These are phyloP conservation scores for Tricholoma flavovirens DNA, from an alignment of 768 basidiomycete genomes.

Conservation along the genomic window DNA sequence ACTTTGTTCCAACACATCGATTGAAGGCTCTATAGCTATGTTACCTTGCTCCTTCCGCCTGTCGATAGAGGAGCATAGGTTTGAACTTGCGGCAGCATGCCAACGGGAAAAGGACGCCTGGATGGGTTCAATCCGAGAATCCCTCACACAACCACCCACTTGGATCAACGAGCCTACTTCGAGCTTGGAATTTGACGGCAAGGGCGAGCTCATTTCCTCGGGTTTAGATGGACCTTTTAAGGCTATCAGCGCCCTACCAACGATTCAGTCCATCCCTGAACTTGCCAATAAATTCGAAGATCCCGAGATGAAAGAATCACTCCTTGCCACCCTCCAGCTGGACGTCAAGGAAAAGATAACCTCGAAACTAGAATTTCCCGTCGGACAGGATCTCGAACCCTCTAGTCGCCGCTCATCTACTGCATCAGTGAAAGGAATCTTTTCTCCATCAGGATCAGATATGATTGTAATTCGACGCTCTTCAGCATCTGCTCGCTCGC, in stretches of 20 bases:
- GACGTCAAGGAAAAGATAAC: constrained; percentile 26
- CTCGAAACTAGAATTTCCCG: constrained; percentile 19
- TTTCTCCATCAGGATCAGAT: constrained; percentile 44
- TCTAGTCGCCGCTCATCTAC: constrained; percentile 58
- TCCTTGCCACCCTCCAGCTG: constrained; percentile 24
- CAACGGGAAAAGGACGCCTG: constrained; percentile 82
- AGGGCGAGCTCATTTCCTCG: constrained; percentile 32
- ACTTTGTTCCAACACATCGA: neutral
- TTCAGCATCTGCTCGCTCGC: constrained; percentile 56
- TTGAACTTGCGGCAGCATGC: constrained; percentile 86
- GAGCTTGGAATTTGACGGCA: constrained; percentile 48
- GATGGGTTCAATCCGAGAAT: constrained; percentile 61
- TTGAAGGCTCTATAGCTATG: constrained; percentile 44
- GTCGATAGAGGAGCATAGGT: constrained; percentile 59
- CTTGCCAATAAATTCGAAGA: constrained; percentile 26
- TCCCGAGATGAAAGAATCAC: constrained; percentile 30
- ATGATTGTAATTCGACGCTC: constrained; percentile 64
- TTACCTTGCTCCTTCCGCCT: constrained; percentile 81
- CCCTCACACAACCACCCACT: constrained; percentile 35
- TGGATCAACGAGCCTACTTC: constrained; percentile 62
- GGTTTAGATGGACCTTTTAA: constrained; percentile 35
- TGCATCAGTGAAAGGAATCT: constrained; percentile 57
- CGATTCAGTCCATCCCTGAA: constrained; percentile 56
- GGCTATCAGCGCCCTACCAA: constrained; percentile 37
- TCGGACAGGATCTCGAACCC: constrained; percentile 21